Percentiles rank a stretch among this genome's conserved stretches.
Evolutionary conservation across 2,329 filamentous ascomycete species (phyloP).

Genomic region (Ilyonectria destructans): DNA sequence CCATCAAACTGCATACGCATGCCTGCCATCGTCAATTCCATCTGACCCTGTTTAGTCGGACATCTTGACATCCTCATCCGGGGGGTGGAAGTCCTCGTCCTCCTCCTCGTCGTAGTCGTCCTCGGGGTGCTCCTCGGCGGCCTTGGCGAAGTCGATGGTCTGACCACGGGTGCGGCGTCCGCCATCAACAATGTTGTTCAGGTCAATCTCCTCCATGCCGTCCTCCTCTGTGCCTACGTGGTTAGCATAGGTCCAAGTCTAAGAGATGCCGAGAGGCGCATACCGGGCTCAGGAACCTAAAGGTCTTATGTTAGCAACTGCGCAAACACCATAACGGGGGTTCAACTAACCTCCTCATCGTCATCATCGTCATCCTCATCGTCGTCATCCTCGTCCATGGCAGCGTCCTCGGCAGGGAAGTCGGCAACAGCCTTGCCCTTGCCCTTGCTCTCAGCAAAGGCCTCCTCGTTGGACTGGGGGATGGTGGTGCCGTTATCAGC

Average conservation of each 20-base stretch:
- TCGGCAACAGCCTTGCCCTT: constrained; percentile 84
- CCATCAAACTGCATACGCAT: constrained; percentile 8
- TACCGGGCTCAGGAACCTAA: constrained; percentile 52
- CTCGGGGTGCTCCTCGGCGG: constrained; percentile 82
- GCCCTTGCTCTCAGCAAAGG: constrained; percentile 78
- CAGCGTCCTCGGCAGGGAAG: constrained; percentile 68
- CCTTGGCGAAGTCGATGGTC: constrained; percentile 94
- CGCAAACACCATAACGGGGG: not conserved
- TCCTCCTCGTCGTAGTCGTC: constrained; percentile 87
- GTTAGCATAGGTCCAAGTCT: constrained; percentile 48
- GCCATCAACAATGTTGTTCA: constrained; percentile 85
- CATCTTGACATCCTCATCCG: constrained; percentile 81
- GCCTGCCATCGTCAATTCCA: constrained; percentile 9
- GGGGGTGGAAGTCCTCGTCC: constrained; percentile 78
- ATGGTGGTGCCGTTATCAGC: constrained; percentile 67
- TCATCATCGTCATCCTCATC: constrained; percentile 78
- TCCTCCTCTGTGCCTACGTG: constrained; percentile 76
- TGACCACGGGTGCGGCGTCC: constrained; percentile 92
- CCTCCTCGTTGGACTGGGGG: constrained; percentile 60
- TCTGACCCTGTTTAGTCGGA: constrained; percentile 50
- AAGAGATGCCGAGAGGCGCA: constrained; percentile 27
- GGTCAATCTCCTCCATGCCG: constrained; percentile 92
- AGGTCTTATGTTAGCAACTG: constrained; percentile 45
- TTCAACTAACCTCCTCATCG: constrained; percentile 50
- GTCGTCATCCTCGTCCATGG: constrained; percentile 84